These are phyloP conservation scores for Didymella sp. DNA, from an alignment of 2,329 filamentous ascomycete species.

Conservation along the genomic window DNA sequence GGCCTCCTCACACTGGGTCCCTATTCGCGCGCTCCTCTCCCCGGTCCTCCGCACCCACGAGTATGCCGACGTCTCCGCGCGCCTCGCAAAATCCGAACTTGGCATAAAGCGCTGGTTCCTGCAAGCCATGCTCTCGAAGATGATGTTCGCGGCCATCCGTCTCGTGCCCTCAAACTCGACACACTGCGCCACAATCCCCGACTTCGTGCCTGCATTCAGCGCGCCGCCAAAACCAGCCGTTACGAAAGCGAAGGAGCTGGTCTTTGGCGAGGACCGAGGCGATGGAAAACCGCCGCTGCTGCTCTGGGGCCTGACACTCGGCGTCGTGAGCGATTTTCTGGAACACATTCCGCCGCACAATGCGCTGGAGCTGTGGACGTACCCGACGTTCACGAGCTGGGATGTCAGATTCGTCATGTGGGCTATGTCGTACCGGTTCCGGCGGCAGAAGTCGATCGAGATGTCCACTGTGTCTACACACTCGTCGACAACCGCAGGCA, in stretches of 20 bases:
- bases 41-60: constrained; percentile 67
- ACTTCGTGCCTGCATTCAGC: constrained; percentile 52
- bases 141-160: constrained; percentile 71
- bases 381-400: constrained; percentile 70
- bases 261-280: constrained; percentile 36
- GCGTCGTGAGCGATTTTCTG: constrained; percentile 71
- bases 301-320: constrained; percentile 73
- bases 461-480: constrained; percentile 30
- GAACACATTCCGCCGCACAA: constrained; percentile 70
- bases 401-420: constrained; percentile 68
- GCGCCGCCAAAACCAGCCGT: constrained; percentile 19
- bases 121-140: constrained; percentile 66
- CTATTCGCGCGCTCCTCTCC: constrained; percentile 66
- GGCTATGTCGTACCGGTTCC: constrained; percentile 65
- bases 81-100: constrained; percentile 64
- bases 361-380: constrained; percentile 68
- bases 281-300: constrained; percentile 59
- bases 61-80: constrained; percentile 68
- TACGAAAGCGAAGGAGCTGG: constrained; percentile 26
- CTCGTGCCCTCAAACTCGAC: constrained; percentile 68
- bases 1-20: constrained; percentile 73
- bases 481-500: constrained; percentile 26
- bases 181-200: constrained; percentile 62
- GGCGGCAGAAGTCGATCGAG: constrained; percentile 43
- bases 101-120: constrained; percentile 62